Conservation (phyloP, 305 asterid genomes). For the Fraxinus baroniana region DNA sequence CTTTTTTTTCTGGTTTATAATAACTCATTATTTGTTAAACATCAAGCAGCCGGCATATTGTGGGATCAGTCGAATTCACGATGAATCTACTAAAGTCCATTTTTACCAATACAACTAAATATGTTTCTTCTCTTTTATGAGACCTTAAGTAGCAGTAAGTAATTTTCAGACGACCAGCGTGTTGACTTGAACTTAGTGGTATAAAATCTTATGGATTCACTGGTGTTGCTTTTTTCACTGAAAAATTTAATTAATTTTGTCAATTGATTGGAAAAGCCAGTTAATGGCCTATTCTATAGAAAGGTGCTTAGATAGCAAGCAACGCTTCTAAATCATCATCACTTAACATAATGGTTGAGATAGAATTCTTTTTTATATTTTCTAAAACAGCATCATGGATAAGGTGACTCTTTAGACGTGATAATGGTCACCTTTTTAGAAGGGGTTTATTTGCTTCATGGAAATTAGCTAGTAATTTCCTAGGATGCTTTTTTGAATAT, state of each 20-base stretch:
- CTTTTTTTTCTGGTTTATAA: not conserved
- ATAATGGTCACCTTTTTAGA: not conserved
- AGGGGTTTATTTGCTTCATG: not conserved
- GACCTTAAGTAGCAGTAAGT: not conserved
- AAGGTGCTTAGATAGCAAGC: not conserved
- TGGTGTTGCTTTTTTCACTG: not conserved
- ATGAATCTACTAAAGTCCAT: not conserved
- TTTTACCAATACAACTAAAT: not conserved
- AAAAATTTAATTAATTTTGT: not conserved
- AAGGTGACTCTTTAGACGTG: too few relatives aligned
- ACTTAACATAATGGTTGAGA: not conserved
- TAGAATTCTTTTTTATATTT: not conserved
- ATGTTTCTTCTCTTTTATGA: not conserved
- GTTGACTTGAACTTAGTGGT: not conserved
- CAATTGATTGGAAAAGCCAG: slow-evolving; percentile 4
- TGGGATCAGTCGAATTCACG: not conserved
- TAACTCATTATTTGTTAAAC: not conserved
- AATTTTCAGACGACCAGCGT: not conserved
- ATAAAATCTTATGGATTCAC: not conserved
- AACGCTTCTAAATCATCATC: not conserved
- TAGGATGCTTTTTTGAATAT: not conserved
- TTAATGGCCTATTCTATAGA: not conserved
- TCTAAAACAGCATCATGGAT: not conserved
- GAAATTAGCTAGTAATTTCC: not conserved
- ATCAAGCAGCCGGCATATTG: not conserved